Evolutionary conservation across 2,329 filamentous ascomycete genomes (phyloP).

Genomic region (Fusarium coffeatum): DNA sequence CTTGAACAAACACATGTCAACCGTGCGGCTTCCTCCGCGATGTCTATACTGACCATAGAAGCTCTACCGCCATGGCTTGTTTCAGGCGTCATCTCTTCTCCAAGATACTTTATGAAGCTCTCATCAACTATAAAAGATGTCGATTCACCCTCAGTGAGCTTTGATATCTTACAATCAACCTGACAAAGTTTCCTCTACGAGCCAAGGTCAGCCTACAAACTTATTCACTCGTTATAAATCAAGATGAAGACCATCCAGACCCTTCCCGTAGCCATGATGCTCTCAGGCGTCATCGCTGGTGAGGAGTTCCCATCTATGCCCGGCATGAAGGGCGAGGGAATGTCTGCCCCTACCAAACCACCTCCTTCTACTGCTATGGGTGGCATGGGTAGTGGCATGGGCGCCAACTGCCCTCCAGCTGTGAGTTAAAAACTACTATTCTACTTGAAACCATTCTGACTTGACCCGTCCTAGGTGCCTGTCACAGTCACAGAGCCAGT

Average conservation of each 20-base stretch:
- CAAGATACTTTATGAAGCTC: background rate
- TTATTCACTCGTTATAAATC: background rate
- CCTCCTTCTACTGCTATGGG: slow-evolving; percentile 53
- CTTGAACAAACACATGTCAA: background rate
- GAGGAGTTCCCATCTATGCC: background rate
- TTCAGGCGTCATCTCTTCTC: background rate
- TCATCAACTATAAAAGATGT: background rate
- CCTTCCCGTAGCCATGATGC: slow-evolving; percentile 14
- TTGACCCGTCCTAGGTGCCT: slow-evolving; percentile 35
- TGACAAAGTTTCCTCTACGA: background rate
- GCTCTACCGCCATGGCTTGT: background rate
- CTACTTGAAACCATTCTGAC: background rate
- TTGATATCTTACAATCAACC: background rate
- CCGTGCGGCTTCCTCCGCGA: slow-evolving; percentile 2
- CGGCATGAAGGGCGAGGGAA: background rate
- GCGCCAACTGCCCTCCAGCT: slow-evolving; percentile 56
- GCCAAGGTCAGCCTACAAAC: background rate
- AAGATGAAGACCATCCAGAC: slow-evolving; percentile 17
- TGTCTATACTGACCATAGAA: background rate
- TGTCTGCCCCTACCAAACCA: slow-evolving; percentile 36
- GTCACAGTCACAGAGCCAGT: slow-evolving; percentile 56
- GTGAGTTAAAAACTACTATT: slow-evolving; percentile 45
- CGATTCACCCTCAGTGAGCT: background rate
- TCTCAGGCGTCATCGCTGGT: slow-evolving; percentile 9
- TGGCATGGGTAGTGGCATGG: slow-evolving; percentile 34